Evolutionary conservation across 441 rosid species (phyloP).

Genomic region (Corymbia calophylla): DNA sequence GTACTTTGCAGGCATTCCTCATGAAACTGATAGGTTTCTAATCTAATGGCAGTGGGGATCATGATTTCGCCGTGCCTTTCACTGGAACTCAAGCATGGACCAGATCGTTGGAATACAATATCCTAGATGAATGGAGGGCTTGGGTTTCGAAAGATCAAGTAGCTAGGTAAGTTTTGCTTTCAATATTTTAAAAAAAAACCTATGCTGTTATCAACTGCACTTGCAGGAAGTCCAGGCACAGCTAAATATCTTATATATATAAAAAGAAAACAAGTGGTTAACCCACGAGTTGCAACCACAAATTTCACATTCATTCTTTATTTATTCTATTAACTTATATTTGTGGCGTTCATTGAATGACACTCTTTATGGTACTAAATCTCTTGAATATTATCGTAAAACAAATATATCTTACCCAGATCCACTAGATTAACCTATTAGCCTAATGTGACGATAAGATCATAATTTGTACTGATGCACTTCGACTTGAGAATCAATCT

Average conservation of each 20-base stretch:
- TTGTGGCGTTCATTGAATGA: neutral
- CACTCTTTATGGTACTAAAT: neutral
- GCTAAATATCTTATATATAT: neutral
- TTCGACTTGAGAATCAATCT: neutral
- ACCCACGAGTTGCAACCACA: neutral
- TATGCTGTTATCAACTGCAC: neutral
- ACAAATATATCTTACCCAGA: neutral
- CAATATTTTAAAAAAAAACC: neutral
- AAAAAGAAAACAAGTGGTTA: neutral
- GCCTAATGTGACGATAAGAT: neutral
- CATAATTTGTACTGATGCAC: neutral
- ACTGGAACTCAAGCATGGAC: constrained; percentile 11
- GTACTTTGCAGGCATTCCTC: neutral
- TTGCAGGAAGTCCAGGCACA: neutral
- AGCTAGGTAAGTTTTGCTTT: neutral
- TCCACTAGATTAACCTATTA: neutral
- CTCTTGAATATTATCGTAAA: neutral
- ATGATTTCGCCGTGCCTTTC: constrained; percentile 1
- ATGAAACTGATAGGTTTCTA: neutral
- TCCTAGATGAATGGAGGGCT: neutral
- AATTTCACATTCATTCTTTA: neutral
- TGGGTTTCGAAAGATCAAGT: neutral
- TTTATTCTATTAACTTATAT: neutral
- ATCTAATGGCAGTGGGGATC: constrained; percentile 1
- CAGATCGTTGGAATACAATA: neutral